phyloP scores from a whole-genome alignment of 805 yeast genomes.

The Wickerhamomyces xylosicus region DNA sequence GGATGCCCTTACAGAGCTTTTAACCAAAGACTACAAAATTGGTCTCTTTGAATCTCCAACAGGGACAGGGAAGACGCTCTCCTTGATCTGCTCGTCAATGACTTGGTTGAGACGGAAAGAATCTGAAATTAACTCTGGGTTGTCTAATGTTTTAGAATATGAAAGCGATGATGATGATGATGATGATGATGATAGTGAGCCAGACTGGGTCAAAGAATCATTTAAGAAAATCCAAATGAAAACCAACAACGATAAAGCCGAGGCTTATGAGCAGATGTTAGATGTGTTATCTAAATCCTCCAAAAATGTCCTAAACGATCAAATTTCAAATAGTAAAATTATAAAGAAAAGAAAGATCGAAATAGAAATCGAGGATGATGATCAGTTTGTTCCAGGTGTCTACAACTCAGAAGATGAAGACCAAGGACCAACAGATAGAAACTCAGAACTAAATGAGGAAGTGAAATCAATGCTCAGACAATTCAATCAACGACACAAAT shows the following conservation, averaged over 20 bases:
- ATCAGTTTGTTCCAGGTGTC: slow-evolving; percentile 30
- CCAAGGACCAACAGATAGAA: slow-evolving; percentile 15
- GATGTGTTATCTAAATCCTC: slow-evolving; percentile 17
- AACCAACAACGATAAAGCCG: slow-evolving; percentile 15
- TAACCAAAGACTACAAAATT: slow-evolving; percentile 45
- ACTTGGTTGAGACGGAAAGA: slow-evolving; percentile 61
- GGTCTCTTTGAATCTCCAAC: slow-evolving; percentile 91
- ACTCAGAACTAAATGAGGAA: slow-evolving; percentile 31
- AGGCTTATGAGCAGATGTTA: slow-evolving; percentile 26
- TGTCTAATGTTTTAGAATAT: background rate
- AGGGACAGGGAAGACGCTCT: slow-evolving; percentile 88
- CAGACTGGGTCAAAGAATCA: slow-evolving; percentile 53
- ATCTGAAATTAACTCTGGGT: slow-evolving; percentile 1
- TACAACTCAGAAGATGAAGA: slow-evolving; percentile 22
- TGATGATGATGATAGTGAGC: slow-evolving; percentile 42
- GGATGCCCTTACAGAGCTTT: slow-evolving; percentile 59
- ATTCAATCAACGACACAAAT: slow-evolving; percentile 21
- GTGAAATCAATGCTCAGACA: slow-evolving; percentile 36
- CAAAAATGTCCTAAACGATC: slow-evolving; percentile 6
- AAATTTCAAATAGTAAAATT: slow-evolving; percentile 8
- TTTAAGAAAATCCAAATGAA: slow-evolving; percentile 20
- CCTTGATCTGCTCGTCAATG: slow-evolving; percentile 75
- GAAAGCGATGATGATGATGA: slow-evolving; percentile 25
- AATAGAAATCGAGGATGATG: slow-evolving; percentile 23
- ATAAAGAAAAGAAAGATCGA: slow-evolving; percentile 17